Evolutionary conservation across 495 filamentous ascomycete species (phyloP), one percentile per base, ranked within the genome.

Genomic region (Penicillium waksmanii): DNA sequence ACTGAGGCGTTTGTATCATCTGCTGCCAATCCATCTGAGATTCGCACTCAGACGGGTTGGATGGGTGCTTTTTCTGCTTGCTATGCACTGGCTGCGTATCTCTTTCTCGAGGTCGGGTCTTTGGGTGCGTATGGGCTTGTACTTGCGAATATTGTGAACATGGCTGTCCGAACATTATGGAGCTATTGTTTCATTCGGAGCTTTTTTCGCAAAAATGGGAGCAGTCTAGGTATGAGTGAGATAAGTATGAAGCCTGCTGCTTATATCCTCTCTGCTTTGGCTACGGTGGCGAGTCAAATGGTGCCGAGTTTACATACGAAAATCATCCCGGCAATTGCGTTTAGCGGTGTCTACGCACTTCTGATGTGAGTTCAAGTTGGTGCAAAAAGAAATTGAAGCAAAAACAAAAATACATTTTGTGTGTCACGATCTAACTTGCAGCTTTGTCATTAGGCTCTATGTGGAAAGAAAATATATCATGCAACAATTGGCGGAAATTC

Each of bases 1-100:
- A 84, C 87, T 2, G 95, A 99, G 74, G 91, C 94, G 0, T 98
- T 98, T 60, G 92, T 98, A 11, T 86, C 92, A 7, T 89, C 90
- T 21, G 88, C 94, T 19, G 93, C 95, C 0, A 87, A 79, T 5
- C 75, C 87, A 54, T 60, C 73, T 1, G 81, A 97, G 51, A 81
- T 99, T 15, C 83, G 89, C 33, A 69, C 62, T 3, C 95, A 99
- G 73, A 88, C 88, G 3, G 66, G 81, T 3, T 94, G 87, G 88
- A 98, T 98, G 93, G 80, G 82, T 4, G 80, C 68, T 3, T 95
- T 96, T 60, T 92, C 87, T 13, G 74, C 80, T 2, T 85, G 82
- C 5, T 98, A 96, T 69, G 90, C 82, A 0, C 67, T 75, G 0
- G 83, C 87, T 0, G 91, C 90, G 5, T 94, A 85, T 58, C 23